Evolutionary conservation across 371 early-diverging fungal genomes (phyloP).

Genomic region (Funneliformis caledonium): DNA sequence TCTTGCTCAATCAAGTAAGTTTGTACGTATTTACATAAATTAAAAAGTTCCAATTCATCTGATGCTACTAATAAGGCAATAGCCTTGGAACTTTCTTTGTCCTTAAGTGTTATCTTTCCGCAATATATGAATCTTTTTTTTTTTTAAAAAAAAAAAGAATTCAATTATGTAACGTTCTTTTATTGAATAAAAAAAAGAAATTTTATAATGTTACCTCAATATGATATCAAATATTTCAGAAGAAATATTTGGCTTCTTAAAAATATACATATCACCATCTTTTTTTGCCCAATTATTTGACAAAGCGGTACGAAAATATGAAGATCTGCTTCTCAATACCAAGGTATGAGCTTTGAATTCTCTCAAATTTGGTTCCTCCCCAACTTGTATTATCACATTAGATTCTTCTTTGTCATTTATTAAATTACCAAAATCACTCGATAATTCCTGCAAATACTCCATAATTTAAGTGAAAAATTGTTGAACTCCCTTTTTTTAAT

Average conservation of each 20-base stretch:
- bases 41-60: conserved; percentile 29
- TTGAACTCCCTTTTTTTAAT: too few relatives aligned
- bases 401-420: background rate
- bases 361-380: background rate
- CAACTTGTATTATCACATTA: conserved; percentile 29
- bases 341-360: conserved; percentile 9
- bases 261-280: background rate
- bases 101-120: background rate
- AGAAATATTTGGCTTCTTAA: conserved; percentile 25
- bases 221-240: conserved; percentile 25
- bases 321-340: conserved; percentile 12
- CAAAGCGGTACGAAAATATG: conserved; percentile 23
- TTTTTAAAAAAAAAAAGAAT: background rate
- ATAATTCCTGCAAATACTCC: background rate
- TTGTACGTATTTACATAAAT: conserved; percentile 22
- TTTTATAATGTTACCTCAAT: conserved; percentile 7
- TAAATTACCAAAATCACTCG: background rate
- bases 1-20: conserved; percentile 3
- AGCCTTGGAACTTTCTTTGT: background rate
- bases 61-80: conserved; percentile 26
- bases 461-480: background rate
- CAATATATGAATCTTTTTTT: conserved; percentile 5
- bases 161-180: too few relatives aligned
- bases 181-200: too few relatives aligned
- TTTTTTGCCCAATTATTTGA: conserved; percentile 32